Percentiles rank a stretch among this genome's conserved stretches.
Conservation (phyloP, 805 yeast species). For the Dipodascus geniculatus region DNA sequence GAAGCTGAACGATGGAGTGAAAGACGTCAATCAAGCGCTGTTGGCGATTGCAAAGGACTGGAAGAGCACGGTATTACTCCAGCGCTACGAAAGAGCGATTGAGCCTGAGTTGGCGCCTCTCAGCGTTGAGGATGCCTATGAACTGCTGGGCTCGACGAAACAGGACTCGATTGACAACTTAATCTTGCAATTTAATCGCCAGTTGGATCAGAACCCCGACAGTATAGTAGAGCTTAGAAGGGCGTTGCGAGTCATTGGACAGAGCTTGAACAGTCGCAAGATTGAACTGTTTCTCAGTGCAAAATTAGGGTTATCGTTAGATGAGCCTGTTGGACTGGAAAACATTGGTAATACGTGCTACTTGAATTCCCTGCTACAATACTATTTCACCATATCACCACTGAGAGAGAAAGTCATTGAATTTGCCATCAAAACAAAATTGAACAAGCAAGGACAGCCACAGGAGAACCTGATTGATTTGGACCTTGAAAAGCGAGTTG, state of each 20-base stretch:
- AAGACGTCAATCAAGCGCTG: conserved; percentile 15
- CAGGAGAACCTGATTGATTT: conserved; percentile 14
- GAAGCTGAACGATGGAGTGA: not conserved
- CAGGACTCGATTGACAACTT: conserved; percentile 47
- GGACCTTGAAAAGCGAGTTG: conserved; percentile 52
- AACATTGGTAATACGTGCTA: conserved; percentile 96
- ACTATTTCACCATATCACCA: conserved; percentile 78
- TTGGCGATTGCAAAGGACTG: conserved; percentile 22
- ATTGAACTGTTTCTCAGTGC: conserved; percentile 38
- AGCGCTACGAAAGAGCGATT: conserved; percentile 19
- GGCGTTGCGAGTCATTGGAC: conserved; percentile 46
- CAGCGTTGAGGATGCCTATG: conserved; percentile 33
- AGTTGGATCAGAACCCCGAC: conserved; percentile 30
- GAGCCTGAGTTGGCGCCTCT: conserved; percentile 9
- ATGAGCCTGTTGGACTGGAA: conserved; percentile 85
- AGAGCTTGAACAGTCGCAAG: conserved; percentile 40
- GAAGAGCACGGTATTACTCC: conserved; percentile 18
- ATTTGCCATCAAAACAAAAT: conserved; percentile 30
- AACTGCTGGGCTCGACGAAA: conserved; percentile 36
- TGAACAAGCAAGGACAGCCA: conserved; percentile 11
- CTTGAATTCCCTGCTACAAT: conserved; percentile 80
- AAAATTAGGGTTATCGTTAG: conserved; percentile 27
- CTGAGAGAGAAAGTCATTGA: conserved; percentile 52
- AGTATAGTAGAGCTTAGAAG: conserved; percentile 46
- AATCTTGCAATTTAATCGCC: conserved; percentile 40